Base-by-base conservation (phyloP, 2,329 filamentous ascomycete species). In the Venturia oleaginea region DNA sequence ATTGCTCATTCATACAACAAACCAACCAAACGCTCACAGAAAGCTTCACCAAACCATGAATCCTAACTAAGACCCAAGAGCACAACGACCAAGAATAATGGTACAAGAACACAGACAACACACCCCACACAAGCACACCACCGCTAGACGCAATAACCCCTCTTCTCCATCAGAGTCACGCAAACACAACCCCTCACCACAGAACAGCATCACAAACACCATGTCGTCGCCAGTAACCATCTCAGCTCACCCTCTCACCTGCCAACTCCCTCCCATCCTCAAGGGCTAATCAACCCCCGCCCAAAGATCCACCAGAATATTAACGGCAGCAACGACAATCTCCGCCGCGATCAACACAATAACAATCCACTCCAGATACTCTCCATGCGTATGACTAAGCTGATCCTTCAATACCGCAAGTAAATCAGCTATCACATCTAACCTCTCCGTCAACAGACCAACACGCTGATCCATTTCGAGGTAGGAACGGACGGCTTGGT, bases 391-490 rank as follows among this genome's bases (percentile, higher is more conserved):
- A 73, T 96, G 92, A 69, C 91, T 96, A 69, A 97, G 79, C 78
- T 97, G 92, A 76, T 97, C 94, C 77, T 97, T 97, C 63, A 99
- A 78, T 66, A 97, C 93, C 3, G 92, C 91, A 67, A 99, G 78
- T 73, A 97, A 76, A 78, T 97, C 94, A 27, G 90, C 91, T 79
- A 97, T 96, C 63, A 99, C 94, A 68, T 92, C 89, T 69, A 99
- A 78, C 64, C 94, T 82, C 75, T 97, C 93, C 13, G 91, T 97
- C 72, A 99, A 78, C 46, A 99, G 80, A 30, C 87, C 86, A 15
- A 97, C 93, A 65, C 94, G 83, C 80, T 97, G 94, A 76, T 97
- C 94, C 90, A 99, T 97, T 79, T 99, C 94, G 24, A 99, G 81
- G 75, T 99, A 99, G 73, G 89, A 94, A 65, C 94, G 83, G 54